These are phyloP conservation scores for Capsicum pubescens DNA, from an alignment of 257 asterid species.

Conservation along the genomic window DNA sequence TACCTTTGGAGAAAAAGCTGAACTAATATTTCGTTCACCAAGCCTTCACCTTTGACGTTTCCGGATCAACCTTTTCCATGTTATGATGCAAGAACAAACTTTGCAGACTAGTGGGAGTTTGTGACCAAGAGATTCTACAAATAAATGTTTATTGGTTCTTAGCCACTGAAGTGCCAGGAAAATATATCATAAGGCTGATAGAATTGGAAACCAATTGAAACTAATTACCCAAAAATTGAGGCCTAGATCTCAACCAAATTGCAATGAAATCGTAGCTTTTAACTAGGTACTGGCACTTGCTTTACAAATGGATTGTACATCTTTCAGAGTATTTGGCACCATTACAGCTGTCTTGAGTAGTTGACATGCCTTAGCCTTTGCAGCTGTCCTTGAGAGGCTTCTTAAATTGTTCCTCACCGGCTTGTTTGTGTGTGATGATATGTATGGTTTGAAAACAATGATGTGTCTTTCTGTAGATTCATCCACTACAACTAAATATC, in stretches of 20 bases:
- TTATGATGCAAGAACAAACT: not conserved
- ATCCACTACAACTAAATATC: not conserved
- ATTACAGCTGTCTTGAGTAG: not conserved
- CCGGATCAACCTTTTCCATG: not conserved
- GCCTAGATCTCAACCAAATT: conserved; percentile 22
- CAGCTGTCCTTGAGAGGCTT: conserved; percentile 9
- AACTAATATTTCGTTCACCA: not conserved
- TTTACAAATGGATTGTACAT: conserved; percentile 11
- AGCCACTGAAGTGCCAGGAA: not conserved
- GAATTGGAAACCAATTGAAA: not conserved
- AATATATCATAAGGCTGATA: not conserved
- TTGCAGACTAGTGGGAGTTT: not conserved
- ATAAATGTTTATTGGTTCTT: not conserved
- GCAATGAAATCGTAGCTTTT: not conserved
- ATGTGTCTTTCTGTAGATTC: not conserved
- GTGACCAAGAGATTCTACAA: not conserved
- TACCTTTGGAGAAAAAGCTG: not conserved
- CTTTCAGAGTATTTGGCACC: not conserved
- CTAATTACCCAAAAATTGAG: not conserved
- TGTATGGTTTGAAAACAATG: not conserved
- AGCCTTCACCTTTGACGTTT: not conserved
- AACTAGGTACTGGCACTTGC: not conserved
- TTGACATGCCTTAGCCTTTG: conserved; percentile 12
- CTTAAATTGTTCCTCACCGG: not conserved
- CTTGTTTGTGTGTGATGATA: not conserved